These are phyloP conservation scores for Termitomyces sp. DNA, from an alignment of 768 basidiomycete genomes.

Conservation along the genomic window DNA sequence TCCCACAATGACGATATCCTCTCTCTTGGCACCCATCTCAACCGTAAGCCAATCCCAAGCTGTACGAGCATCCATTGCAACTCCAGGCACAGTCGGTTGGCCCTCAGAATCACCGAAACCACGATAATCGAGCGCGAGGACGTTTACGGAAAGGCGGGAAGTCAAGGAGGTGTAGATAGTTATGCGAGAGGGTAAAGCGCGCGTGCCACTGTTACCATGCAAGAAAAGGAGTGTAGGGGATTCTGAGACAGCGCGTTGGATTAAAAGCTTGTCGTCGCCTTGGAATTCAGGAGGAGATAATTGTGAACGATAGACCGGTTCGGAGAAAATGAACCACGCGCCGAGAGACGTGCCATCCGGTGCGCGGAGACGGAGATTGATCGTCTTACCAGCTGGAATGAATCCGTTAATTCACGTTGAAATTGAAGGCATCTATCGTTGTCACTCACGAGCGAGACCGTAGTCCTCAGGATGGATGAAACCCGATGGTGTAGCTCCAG, in stretches of 20 bases:
- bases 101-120: constrained; percentile 75
- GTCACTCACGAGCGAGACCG: constrained; percentile 37
- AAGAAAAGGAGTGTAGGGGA: constrained; percentile 66
- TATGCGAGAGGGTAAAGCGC: constrained; percentile 52
- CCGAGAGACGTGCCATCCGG: constrained; percentile 63
- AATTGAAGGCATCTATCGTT: background rate
- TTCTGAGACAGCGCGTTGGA: constrained; percentile 25
- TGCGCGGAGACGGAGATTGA: constrained; percentile 56
- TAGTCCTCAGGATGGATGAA: constrained; percentile 39
- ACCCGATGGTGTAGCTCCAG: constrained; percentile 26
- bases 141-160: constrained; percentile 50
- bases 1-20: constrained; percentile 61
- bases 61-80: constrained; percentile 54
- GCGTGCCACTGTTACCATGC: constrained; percentile 72
- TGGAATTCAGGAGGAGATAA: constrained; percentile 30
- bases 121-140: constrained; percentile 71
- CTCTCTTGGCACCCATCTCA: constrained; percentile 41
- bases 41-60: constrained; percentile 62
- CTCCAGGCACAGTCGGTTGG: constrained; percentile 56
- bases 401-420: background rate
- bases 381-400: constrained; percentile 54
- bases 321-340: constrained; percentile 63
- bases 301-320: constrained; percentile 40
- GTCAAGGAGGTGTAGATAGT: constrained; percentile 48
- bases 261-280: constrained; percentile 16